Evolutionary conservation across 805 yeast genomes (phyloP).

Genomic region (Metschnikowia matae): DNA sequence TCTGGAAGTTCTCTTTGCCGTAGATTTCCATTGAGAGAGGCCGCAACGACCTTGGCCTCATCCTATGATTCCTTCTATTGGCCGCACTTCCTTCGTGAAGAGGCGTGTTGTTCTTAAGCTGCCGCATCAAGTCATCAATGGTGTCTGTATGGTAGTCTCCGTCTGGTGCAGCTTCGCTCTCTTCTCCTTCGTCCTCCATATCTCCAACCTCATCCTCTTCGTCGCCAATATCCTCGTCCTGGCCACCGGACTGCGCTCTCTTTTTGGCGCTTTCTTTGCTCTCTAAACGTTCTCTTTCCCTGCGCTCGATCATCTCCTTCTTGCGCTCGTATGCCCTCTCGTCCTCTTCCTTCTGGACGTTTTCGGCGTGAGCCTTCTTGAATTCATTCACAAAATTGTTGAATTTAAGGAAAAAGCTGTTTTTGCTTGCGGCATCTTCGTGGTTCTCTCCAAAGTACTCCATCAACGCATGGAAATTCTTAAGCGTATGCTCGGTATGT

Average conservation of each 20-base stretch:
- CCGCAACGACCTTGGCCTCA: slow-evolving; percentile 1
- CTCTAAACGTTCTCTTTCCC: slow-evolving; percentile 18
- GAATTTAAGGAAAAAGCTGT: slow-evolving; percentile 73
- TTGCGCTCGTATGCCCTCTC: slow-evolving; percentile 42
- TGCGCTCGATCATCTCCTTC: slow-evolving; percentile 29
- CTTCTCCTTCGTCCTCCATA: slow-evolving; percentile 9
- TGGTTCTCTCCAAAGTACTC: slow-evolving; percentile 87
- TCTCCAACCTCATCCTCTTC: slow-evolving; percentile 7
- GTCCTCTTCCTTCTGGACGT: slow-evolving; percentile 78
- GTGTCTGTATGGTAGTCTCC: slow-evolving; percentile 16
- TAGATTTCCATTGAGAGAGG: slow-evolving; percentile 5
- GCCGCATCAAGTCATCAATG: slow-evolving; percentile 18
- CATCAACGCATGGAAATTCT: slow-evolving; percentile 61
- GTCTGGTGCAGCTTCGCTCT: slow-evolving; percentile 7
- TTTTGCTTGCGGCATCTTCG: slow-evolving; percentile 59
- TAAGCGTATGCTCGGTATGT: slow-evolving; percentile 2
- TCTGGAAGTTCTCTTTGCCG: slow-evolving; percentile 2
- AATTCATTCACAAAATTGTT: slow-evolving; percentile 76
- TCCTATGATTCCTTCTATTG: not conserved
- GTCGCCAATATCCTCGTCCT: slow-evolving; percentile 12
- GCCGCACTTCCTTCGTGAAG: not conserved
- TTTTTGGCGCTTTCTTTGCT: slow-evolving; percentile 6
- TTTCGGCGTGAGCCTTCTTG: slow-evolving; percentile 75
- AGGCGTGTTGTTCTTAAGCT: slow-evolving; percentile 9
- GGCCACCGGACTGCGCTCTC: slow-evolving; percentile 3